Evolutionary conservation across 2,329 filamentous ascomycete species (phyloP), one percentile per base, ranked within the genome.

Genomic region (Cladosporium austrohemisphaericum): DNA sequence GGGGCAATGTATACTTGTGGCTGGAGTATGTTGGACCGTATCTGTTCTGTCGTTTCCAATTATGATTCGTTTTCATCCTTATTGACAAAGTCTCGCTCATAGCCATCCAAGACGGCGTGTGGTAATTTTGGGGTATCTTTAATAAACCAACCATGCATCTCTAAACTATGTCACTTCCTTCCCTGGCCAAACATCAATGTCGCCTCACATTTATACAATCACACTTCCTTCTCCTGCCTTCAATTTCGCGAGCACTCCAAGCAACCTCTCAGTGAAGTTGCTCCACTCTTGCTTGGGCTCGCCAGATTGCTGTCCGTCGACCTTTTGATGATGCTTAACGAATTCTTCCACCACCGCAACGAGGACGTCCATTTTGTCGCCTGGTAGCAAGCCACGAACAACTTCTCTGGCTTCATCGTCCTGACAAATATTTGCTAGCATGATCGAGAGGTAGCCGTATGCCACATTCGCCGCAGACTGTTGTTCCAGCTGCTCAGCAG

Each of bases 361-460:
- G 14, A 86, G 66, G 13, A 71, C 60, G 5, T 67, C 57, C 11
- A 85, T 63, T 4, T 70, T 75, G 20, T 73, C 65, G 1, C 71
- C 70, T 2, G 73, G 72, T 22, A 82, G 66, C 8, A 64, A 61
- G 4, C 55, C 53, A 8, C 50, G 41, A 5, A 68, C 54, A 20
- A 55, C 41, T 9, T 22, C 48, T 33, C 74, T 70, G 4, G 77
- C 71, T 2, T 64, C 61, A 7, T 63, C 53, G 46, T 79, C 73
- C 22, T 93, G 73, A 57, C 83, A 90, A 19, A 96, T 71, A 57
- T 90, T 93, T 14, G 89, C 88, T 2, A 97, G 76, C 5, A 95
- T 74, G 11, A 96, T 84, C 1, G 89, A 84, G 19, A 96, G 75
- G 65, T 95, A 96, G 13, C 89, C 91, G 65, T 92, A 83, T 1